Evolutionary conservation across 2,329 filamentous ascomycete species (phyloP), one percentile per base, ranked within the genome.

Genomic region (Colletotrichum echinochloae): DNA sequence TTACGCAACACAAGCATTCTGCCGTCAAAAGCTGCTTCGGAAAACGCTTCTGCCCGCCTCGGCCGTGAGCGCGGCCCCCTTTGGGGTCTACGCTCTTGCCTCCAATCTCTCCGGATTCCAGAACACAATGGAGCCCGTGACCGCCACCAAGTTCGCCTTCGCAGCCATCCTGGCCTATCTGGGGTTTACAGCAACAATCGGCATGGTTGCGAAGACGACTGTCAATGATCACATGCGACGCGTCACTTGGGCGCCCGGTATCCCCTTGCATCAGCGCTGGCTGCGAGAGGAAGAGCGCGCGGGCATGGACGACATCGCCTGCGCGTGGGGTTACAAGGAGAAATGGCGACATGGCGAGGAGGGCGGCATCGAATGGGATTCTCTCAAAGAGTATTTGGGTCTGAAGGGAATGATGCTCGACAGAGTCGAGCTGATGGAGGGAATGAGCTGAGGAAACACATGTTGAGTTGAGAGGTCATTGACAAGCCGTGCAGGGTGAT

Each of bases 211-310:
- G 11, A 84, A 97, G 70, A 91, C 94, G 33, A 98, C 95, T 41
- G 87, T 91, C 71, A 98, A 98, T 81, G 95, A 98, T 79, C 94
- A 98, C 81, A 97, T 98, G 93, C 91, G 92, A 76, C 90, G 96
- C 26, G 94, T 98, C 6, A 95, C 94, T 2, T 99, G 96, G 96
- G 87, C 92, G 11, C 89, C 90, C 0, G 96, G 96, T 14, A 91
- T 94, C 41, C 92, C 93, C 28, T 83, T 98, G 73, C 88, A 92
- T 72, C 88, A 94, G 76, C 88, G 96, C 18, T 98, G 95, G 93
- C 80, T 97, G 64, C 87, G 94, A 41, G 96, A 98, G 79, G 94
- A 97, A 73, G 95, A 99, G 84, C 87, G 96, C 30, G 92, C 91
- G 4, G 94, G 94, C 0, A 84, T 97, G 73, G 96, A 99, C 83